phyloP scores from a whole-genome alignment of 352 stramenopile species.

The Phytophthora agathidicida region DNA sequence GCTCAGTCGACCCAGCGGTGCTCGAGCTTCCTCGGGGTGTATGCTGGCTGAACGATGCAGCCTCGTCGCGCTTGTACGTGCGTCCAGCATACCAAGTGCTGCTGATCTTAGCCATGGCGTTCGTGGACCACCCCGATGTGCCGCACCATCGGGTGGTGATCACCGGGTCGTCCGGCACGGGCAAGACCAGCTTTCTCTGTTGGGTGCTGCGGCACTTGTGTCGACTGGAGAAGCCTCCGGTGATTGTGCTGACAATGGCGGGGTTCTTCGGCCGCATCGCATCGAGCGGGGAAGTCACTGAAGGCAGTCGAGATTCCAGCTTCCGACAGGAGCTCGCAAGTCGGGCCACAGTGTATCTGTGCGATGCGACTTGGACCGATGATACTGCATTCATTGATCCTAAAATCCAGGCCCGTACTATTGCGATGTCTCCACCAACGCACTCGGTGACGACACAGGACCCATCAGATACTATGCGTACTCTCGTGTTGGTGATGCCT shows the following conservation, averaged over 20 bases:
- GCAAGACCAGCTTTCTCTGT: constrained; percentile 48
- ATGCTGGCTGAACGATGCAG: constrained; percentile 11
- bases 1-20: constrained; percentile 18
- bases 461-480: constrained; percentile 10
- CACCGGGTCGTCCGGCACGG: constrained; percentile 42
- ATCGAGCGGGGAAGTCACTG: constrained; percentile 23
- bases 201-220: constrained; percentile 38
- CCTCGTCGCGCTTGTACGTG: constrained; percentile 25
- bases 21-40: constrained; percentile 22
- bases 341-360: constrained; percentile 40
- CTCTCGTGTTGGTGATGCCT: constrained; percentile 40
- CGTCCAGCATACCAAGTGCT: constrained; percentile 34
- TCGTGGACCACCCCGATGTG: constrained; percentile 28
- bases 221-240: constrained; percentile 13
- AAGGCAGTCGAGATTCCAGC: constrained; percentile 25
- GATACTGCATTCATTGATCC: not conserved
- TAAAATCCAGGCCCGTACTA: constrained; percentile 28
- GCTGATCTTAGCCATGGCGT: constrained; percentile 30
- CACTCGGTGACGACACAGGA: not conserved
- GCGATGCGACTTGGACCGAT: constrained; percentile 23
- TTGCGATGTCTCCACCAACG: constrained; percentile 23
- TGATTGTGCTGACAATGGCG: constrained; percentile 35
- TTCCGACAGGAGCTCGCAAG: constrained; percentile 31
- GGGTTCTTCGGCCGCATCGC: constrained; percentile 40
- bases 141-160: constrained; percentile 32